Evolutionary conservation across 2,329 filamentous ascomycete genomes (phyloP).

Genomic region (Fusarium sp.): DNA sequence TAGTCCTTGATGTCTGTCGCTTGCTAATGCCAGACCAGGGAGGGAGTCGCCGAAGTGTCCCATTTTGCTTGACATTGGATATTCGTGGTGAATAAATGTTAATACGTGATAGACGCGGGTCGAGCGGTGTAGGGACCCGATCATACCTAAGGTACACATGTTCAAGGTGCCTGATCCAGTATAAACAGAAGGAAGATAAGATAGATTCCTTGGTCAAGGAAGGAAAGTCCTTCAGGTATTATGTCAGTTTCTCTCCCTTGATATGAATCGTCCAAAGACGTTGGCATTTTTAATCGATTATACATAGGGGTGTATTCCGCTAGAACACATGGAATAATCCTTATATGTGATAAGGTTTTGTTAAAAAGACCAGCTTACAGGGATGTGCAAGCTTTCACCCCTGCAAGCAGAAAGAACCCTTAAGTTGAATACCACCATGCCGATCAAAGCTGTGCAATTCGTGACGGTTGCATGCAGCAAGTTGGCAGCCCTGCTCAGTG

Average conservation of each 20-base stretch:
- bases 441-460: not conserved
- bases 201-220: not conserved
- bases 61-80: not conserved
- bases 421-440: not conserved
- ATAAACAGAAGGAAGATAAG: not conserved
- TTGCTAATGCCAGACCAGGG: not conserved
- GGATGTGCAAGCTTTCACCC: not conserved
- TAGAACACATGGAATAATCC: not conserved
- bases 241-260: not conserved
- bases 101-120: conserved; percentile 4
- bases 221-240: not conserved
- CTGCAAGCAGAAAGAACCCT: conserved; percentile 1
- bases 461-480: not conserved
- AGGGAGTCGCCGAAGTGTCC: not conserved
- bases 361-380: not conserved
- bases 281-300: not conserved
- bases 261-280: not conserved
- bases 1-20: not conserved
- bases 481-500: not conserved
- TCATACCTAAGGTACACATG: not conserved
- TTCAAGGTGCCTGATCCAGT: not conserved
- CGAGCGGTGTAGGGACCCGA: conserved; percentile 16
- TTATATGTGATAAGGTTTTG: conserved; percentile 11
- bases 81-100: not conserved
- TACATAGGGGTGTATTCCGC: not conserved